Evolutionary conservation across 495 filamentous ascomycete genomes (phyloP), one percentile per base, ranked within the genome.

Genomic region (Podospora pseudopauciseta): DNA sequence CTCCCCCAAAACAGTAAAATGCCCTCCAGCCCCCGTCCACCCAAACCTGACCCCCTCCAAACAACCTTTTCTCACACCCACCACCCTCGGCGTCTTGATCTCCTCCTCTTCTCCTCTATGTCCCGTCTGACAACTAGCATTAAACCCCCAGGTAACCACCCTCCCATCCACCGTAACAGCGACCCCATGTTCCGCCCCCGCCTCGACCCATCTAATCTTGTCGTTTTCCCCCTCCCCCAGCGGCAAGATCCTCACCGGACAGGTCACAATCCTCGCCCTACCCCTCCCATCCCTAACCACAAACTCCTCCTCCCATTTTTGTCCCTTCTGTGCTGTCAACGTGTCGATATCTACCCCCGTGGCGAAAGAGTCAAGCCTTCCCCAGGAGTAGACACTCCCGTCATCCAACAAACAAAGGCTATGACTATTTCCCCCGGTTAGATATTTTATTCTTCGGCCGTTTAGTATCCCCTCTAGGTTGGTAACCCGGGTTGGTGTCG

Each of bases 1-100:
- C 61, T 63, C 61, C 27, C 27, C 61, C 61, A 63, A 63, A n/a
- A 63, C 7, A n/a, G 30, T 63, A 63, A 63, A 63, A 16, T 39
- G 27, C 7, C 61, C 61, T 15, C 61, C 61, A n/a, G 61, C 61
- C 15, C 32, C 61, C 11, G 61, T 32, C 61, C 61, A 63, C 6
- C 18, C 5, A 63, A 63, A 63, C 61, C 5, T 19, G 5, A 39
- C 34, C 1, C 30, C 61, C 6, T 19, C 16, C 13, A 63, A 28
- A 2, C 13, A 3, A 2, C 28, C 61, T n/a, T 63, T 23, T 23
- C 23, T 63, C 16, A 19, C 3, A 19, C 19, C 61, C 7, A 63
- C 18, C 61, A 63, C 6, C n/a, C 6, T 63, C 18, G 61, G 61
- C 30, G n/a, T n/a, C 61, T 63, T 32, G 19, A 63, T 18, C 1